Conservation (phyloP, 169 alveolate species). For the Eimeria maxima region DNA sequence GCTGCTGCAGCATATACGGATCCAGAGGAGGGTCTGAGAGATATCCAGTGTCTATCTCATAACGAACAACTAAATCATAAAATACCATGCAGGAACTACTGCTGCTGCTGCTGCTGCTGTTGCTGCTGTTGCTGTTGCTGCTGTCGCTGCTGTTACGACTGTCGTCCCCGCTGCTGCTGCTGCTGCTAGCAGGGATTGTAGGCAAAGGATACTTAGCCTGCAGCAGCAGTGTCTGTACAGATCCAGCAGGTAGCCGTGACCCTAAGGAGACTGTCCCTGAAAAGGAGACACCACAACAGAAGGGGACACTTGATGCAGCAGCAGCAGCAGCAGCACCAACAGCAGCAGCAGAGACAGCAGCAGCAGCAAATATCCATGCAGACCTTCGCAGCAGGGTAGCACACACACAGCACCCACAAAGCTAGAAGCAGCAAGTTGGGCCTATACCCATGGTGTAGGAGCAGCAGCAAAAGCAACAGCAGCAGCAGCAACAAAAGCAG, state of each 20-base stretch:
- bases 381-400: too few relatives aligned
- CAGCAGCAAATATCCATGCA: too few relatives aligned
- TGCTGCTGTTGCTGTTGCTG: slow-evolving; percentile 36
- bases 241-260: neutral
- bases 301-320: too few relatives aligned
- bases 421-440: too few relatives aligned
- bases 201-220: slow-evolving; percentile 19
- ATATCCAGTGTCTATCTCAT: slow-evolving; percentile 7
- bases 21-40: neutral
- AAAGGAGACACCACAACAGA: too few relatives aligned
- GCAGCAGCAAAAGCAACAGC: neutral
- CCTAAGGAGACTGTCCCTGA: slow-evolving; percentile 10
- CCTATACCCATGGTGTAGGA: neutral
- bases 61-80: slow-evolving; percentile 21
- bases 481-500: neutral
- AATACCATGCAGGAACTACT: neutral
- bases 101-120: slow-evolving; percentile 36
- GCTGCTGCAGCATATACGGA: too few relatives aligned
- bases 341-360: slow-evolving; percentile 14
- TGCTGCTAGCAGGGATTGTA: neutral
- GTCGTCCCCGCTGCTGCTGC: slow-evolving; percentile 13
- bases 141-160: slow-evolving; percentile 4
- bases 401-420: too few relatives aligned
- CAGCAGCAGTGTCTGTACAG: slow-evolving; percentile 26
- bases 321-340: too few relatives aligned